phyloP scores from a whole-genome alignment of 2,329 filamentous ascomycete species.

The Rhynchosporium secalis region DNA sequence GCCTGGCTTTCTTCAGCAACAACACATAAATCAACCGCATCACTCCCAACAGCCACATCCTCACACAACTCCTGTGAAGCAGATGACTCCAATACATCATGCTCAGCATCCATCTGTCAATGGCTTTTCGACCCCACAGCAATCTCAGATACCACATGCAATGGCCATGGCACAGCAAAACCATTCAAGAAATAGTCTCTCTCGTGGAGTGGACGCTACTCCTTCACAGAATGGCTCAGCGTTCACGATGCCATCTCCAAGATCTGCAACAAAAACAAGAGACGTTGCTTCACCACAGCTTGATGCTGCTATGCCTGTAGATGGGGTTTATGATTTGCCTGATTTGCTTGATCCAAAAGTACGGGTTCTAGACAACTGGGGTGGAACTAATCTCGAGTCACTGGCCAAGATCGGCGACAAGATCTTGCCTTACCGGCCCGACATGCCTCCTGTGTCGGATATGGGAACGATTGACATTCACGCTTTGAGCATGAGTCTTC shows the following conservation, averaged over 20 bases:
- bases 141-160: slow-evolving; percentile 44
- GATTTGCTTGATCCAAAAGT: slow-evolving; percentile 55
- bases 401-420: slow-evolving; percentile 59
- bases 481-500: slow-evolving; percentile 83
- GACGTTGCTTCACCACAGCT: slow-evolving; percentile 34
- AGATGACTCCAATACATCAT: slow-evolving; percentile 45
- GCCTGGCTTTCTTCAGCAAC: slow-evolving; percentile 52
- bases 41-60: slow-evolving; percentile 45
- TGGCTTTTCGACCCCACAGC: slow-evolving; percentile 50
- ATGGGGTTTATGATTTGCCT: slow-evolving; percentile 31
- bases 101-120: slow-evolving; percentile 50
- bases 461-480: slow-evolving; percentile 90
- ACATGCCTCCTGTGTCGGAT: slow-evolving; percentile 72
- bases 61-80: slow-evolving; percentile 50
- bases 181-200: slow-evolving; percentile 53
- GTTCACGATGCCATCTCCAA: slow-evolving; percentile 51
- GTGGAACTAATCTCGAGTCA: slow-evolving; percentile 70
- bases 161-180: slow-evolving; percentile 45
- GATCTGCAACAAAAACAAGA: slow-evolving; percentile 36
- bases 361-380: slow-evolving; percentile 59
- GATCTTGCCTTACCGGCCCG: slow-evolving; percentile 68
- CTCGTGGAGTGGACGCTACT: slow-evolving; percentile 50
- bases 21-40: slow-evolving; percentile 47
- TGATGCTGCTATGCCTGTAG: slow-evolving; percentile 12
- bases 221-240: slow-evolving; percentile 41